Percentiles rank a stretch among this genome's conserved stretches.
phyloP scores from a whole-genome alignment of 768 basidiomycete genomes.

The Hortiboletus flavorubellus region DNA sequence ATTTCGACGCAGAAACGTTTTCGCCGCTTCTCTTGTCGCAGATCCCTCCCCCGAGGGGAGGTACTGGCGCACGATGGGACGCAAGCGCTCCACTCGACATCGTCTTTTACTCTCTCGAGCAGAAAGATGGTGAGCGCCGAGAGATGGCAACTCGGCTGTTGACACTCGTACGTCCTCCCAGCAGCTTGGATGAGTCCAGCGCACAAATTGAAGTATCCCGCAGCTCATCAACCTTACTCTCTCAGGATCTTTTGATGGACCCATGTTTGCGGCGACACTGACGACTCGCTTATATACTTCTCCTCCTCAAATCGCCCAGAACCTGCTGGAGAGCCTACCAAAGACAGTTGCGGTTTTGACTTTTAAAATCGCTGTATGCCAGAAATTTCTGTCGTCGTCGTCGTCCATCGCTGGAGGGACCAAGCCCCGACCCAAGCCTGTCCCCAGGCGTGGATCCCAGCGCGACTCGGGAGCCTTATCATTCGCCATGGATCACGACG shows the following conservation, averaged over 20 bases:
- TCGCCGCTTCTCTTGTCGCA: conserved; percentile 57
- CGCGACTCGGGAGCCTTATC: conserved; percentile 6
- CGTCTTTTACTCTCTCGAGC: conserved; percentile 35
- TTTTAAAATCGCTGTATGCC: conserved; percentile 45
- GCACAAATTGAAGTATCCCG: not conserved
- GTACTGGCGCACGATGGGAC: conserved; percentile 52
- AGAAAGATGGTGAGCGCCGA: conserved; percentile 31
- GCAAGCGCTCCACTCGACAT: conserved; percentile 49
- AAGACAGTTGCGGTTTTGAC: conserved; percentile 34
- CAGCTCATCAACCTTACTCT: conserved; percentile 43
- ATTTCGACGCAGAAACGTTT: conserved; percentile 33
- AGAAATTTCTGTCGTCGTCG: conserved; percentile 34
- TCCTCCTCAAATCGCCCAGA: conserved; percentile 27
- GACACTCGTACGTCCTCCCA: conserved; percentile 26
- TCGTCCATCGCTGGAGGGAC: conserved; percentile 9
- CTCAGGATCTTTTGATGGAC: conserved; percentile 36
- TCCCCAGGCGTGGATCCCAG: conserved; percentile 23
- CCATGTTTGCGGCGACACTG: conserved; percentile 35
- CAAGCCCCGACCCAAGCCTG: conserved; percentile 34
- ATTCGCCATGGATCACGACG: conserved; percentile 7
- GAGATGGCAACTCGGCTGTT: conserved; percentile 35
- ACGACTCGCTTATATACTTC: conserved; percentile 35
- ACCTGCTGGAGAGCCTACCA: conserved; percentile 37
- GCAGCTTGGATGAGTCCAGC: not conserved
- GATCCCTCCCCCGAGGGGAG: conserved; percentile 52